Base-by-base conservation (phyloP, 2,329 filamentous ascomycete species). In the Sarocladiaceae sp. region DNA sequence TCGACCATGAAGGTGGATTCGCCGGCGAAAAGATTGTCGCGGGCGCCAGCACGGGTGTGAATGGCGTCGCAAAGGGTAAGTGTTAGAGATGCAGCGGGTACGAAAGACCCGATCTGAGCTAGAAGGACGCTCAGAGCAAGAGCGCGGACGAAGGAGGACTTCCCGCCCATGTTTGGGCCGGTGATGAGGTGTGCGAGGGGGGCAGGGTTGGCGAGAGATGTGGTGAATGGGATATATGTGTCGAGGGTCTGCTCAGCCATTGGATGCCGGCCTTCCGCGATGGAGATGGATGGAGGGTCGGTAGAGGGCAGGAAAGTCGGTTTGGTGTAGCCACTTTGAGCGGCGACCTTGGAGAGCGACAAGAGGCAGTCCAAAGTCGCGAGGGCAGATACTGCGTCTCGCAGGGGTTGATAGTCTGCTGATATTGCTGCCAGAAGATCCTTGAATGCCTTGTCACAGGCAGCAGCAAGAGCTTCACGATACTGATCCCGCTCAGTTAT, bases 1-100 rank as follows among this genome's bases (percentile, higher is more conserved):
- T 99, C 94, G 52, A 99, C 92, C 91, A 97, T 97, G 72, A 99
- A 99, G 12, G 94, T 99, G 22, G 84, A 89, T 71, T 99, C 94
- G 61, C 91, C 91, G 4, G 90, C 88, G 66, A 97, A 88, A 73
- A 99, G 90, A 66, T 97, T 97, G 71, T 99, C 94, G 60, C 89
- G 89, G 2, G 94, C 94, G 51, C 94, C 94, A 83, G 97, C 97
- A 58, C 94, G 88, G 1, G 94, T 97, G 74, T 93, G 90, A 44
- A 99, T 90, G 6, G 90, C 90, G 67, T 99, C 94, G 31, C 93
- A 78, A 55, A 96, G 84, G 10, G 92, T 93, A 0, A 97, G 79
- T 3, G 75, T 71, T 23, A 93, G 83, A 2, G 82, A 77, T 25
- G 79, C 76, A 20, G 93, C 93, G 2, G 94, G 94, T 1, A 99